phyloP scores from a whole-genome alignment of 78 protist genomes.

The Salpingoeca rosetta region DNA sequence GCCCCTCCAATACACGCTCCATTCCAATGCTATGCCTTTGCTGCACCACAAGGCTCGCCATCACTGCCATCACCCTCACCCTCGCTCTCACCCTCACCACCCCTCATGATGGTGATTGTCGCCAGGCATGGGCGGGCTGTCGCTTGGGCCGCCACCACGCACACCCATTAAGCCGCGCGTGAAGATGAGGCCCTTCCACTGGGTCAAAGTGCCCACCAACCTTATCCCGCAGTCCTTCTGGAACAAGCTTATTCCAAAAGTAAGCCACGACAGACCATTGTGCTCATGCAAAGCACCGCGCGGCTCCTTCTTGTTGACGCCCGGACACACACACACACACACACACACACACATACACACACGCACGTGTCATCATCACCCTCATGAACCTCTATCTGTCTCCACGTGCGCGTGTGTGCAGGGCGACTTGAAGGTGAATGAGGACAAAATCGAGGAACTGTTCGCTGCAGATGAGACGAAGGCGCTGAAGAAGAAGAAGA shows the following conservation, averaged over 20 bases:
- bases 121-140: neutral
- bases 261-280: neutral
- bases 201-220: neutral
- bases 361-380: too few relatives aligned
- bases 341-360: too few relatives aligned
- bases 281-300: neutral
- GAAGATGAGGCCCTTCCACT: conserved; percentile 6
- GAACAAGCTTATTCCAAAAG: neutral
- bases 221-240: neutral
- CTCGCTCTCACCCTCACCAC: too few relatives aligned
- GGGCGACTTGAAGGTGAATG: neutral
- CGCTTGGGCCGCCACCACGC: neutral
- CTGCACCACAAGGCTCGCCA: too few relatives aligned
- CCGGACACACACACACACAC: neutral
- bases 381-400: too few relatives aligned
- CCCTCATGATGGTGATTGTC: too few relatives aligned
- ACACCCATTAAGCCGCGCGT: neutral
- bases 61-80: too few relatives aligned
- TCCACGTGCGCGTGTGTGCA: too few relatives aligned
- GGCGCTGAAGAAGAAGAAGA: neutral
- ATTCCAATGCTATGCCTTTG: too few relatives aligned
- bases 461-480: neutral
- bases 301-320: neutral
- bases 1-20: too few relatives aligned
- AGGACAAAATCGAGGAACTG: neutral